phyloP scores from a whole-genome alignment of 2,329 filamentous ascomycete genomes.

The Fusarium sp. region DNA sequence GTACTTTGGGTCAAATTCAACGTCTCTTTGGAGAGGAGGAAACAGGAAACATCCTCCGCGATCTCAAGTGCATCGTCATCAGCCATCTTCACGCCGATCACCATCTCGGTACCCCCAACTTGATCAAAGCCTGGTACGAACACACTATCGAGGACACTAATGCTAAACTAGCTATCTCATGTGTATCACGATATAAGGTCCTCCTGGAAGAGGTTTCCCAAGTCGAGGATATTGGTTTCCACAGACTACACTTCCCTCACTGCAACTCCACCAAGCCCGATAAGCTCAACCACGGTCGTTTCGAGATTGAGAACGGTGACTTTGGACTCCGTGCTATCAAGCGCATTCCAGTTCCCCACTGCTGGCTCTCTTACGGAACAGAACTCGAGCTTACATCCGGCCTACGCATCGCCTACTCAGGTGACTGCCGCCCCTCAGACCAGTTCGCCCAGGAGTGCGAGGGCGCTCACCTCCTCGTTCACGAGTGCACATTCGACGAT shows the following conservation, averaged over 20 bases:
- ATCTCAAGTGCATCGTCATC: slow-evolving; percentile 89
- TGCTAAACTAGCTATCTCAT: slow-evolving; percentile 73
- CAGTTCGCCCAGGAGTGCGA: slow-evolving; percentile 78
- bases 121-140: slow-evolving; percentile 87
- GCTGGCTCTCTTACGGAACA: slow-evolving; percentile 80
- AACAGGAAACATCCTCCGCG: slow-evolving; percentile 76
- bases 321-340: slow-evolving; percentile 76
- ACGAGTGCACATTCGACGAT: slow-evolving; percentile 97
- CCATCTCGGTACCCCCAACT: slow-evolving; percentile 83
- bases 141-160: slow-evolving; percentile 56
- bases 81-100: slow-evolving; percentile 97
- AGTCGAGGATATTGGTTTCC: slow-evolving; percentile 81
- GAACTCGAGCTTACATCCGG: slow-evolving; percentile 82
- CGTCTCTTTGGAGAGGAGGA: slow-evolving; percentile 77
- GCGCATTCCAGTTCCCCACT: slow-evolving; percentile 80
- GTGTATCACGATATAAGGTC: slow-evolving; percentile 76
- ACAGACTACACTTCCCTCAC: slow-evolving; percentile 57
- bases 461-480: slow-evolving; percentile 85
- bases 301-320: slow-evolving; percentile 57
- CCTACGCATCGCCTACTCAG: slow-evolving; percentile 92
- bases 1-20: slow-evolving; percentile 87
- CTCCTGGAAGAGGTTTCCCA: slow-evolving; percentile 85
- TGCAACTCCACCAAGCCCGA: slow-evolving; percentile 37
- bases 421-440: slow-evolving; percentile 86
- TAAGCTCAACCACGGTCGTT: slow-evolving; percentile 50